Conservation (phyloP, 129 eudicot genomes). For the Tagetes patula region DNA sequence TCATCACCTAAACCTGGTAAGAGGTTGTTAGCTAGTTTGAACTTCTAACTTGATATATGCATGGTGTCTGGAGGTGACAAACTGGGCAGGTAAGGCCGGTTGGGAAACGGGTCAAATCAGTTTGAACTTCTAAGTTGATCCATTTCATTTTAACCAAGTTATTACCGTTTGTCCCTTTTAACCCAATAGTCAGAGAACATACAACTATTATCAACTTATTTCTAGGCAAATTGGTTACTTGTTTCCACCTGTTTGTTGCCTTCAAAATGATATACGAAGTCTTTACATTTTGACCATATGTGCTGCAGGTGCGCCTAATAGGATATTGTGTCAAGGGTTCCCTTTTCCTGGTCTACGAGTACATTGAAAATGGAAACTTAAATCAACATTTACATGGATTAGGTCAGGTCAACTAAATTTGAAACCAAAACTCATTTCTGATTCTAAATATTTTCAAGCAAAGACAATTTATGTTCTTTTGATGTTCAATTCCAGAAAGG, state of each 20-base stretch:
- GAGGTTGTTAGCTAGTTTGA: neutral
- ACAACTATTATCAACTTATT: neutral
- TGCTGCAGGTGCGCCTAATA: constrained; percentile 78
- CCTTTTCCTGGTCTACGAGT: constrained; percentile 83
- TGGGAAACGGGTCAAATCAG: neutral
- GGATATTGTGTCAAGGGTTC: constrained; percentile 90
- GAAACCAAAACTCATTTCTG: constrained; percentile 8
- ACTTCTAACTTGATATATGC: constrained; percentile 1
- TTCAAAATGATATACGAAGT: constrained; percentile 7
- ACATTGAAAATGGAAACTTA: constrained; percentile 84
- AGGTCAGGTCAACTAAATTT: constrained; percentile 49
- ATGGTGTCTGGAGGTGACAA: neutral
- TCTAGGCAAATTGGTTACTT: neutral
- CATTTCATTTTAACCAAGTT: neutral
- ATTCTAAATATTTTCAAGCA: constrained; percentile 3
- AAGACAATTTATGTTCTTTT: neutral
- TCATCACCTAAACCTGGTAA: constrained; percentile 95
- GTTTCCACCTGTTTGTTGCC: neutral
- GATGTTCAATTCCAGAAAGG: constrained; percentile 40
- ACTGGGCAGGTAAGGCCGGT: neutral
- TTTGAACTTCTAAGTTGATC: too few relatives aligned
- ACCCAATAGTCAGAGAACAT: neutral
- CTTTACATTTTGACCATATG: neutral
- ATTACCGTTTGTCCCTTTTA: neutral
- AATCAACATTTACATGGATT: constrained; percentile 83